phyloP scores from a whole-genome alignment of 1,284 basidiomycete genomes.

The Pterula multifida region DNA sequence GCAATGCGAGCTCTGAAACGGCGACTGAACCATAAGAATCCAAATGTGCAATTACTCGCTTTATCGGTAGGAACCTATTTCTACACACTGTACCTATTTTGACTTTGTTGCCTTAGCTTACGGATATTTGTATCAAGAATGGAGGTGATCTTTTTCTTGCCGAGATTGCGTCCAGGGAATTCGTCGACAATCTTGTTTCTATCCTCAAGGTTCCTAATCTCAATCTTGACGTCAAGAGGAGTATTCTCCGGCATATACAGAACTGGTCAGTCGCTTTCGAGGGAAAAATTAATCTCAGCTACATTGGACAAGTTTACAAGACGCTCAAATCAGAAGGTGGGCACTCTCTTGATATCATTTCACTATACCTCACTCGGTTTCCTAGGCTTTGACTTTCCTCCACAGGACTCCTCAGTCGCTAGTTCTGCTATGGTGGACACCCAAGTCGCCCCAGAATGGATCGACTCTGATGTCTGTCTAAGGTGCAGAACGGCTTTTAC shows the following conservation, averaged over 20 bases:
- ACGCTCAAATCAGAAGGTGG: slow-evolving; percentile 65
- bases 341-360: slow-evolving; percentile 11
- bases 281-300: slow-evolving; percentile 63
- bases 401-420: slow-evolving; percentile 56
- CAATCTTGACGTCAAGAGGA: slow-evolving; percentile 78
- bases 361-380: slow-evolving; percentile 6
- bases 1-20: slow-evolving; percentile 86
- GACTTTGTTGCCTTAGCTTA: slow-evolving; percentile 40
- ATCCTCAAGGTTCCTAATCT: slow-evolving; percentile 64
- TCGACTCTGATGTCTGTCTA: slow-evolving; percentile 90
- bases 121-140: slow-evolving; percentile 96
- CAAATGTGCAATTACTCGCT: slow-evolving; percentile 86
- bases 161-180: slow-evolving; percentile 81
- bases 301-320: slow-evolving; percentile 73
- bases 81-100: slow-evolving; percentile 5
- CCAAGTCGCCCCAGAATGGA: slow-evolving; percentile 88
- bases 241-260: slow-evolving; percentile 74
- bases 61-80: slow-evolving; percentile 51
- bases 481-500: slow-evolving; percentile 87
- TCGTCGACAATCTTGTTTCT: slow-evolving; percentile 86
- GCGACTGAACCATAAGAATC: slow-evolving; percentile 88
- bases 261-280: slow-evolving; percentile 91
- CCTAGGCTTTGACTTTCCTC: slow-evolving; percentile 73
- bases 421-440: slow-evolving; percentile 82
- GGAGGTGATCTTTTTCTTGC: slow-evolving; percentile 86